These are phyloP conservation scores for Boechera stricta DNA, from an alignment of 345 rosid genomes.

Conservation along the genomic window DNA sequence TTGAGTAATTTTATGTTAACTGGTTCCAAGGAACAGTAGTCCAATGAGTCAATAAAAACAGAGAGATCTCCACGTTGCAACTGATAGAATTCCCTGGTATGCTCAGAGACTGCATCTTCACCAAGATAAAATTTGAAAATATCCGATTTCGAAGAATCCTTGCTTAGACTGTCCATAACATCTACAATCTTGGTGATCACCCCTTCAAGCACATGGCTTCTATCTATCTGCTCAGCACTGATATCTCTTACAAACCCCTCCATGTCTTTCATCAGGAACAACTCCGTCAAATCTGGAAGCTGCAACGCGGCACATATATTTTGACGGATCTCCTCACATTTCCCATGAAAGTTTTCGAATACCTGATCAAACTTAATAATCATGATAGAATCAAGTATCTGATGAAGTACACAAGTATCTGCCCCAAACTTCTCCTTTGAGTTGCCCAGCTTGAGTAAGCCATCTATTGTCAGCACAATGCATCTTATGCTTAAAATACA, in stretches of 20 bases:
- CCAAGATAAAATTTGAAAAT: conserved; percentile 74
- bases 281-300: conserved; percentile 62
- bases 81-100: conserved; percentile 54
- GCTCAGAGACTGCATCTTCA: conserved; percentile 51
- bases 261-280: conserved; percentile 82
- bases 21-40: conserved; percentile 68
- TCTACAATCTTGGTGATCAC: conserved; percentile 68
- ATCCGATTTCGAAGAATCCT: conserved; percentile 64
- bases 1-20: conserved; percentile 81
- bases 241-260: conserved; percentile 70
- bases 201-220: conserved; percentile 68
- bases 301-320: conserved; percentile 56
- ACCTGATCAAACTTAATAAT: conserved; percentile 72
- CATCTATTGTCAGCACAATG: conserved; percentile 63
- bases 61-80: conserved; percentile 69
- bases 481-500: conserved; percentile 70
- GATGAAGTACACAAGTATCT: conserved; percentile 56
- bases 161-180: conserved; percentile 74
- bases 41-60: conserved; percentile 74
- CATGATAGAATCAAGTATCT: conserved; percentile 72
- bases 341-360: conserved; percentile 66
- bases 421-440: conserved; percentile 47
- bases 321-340: conserved; percentile 69
- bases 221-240: conserved; percentile 55
- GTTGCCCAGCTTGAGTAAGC: conserved; percentile 59